These are phyloP conservation scores for Pseudozyma sp. DNA, from an alignment of 1,284 basidiomycete species.

Conservation along the genomic window DNA sequence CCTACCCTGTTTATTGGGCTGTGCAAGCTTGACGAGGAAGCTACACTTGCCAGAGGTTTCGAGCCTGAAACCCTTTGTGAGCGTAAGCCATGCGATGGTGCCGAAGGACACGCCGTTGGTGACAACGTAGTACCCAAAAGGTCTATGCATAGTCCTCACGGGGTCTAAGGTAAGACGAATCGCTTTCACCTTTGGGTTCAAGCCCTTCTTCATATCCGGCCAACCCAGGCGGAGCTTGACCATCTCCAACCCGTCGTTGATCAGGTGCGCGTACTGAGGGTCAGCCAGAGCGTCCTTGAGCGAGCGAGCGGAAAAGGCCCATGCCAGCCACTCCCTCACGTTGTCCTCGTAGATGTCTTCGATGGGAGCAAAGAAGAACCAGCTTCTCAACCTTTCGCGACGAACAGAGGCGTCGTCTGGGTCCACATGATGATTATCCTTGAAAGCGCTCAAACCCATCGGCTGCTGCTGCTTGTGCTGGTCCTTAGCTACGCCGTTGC, in stretches of 20 bases:
- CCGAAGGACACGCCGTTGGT: not conserved
- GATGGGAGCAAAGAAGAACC: slow-evolving; percentile 2
- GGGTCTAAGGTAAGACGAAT: not conserved
- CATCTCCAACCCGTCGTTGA: slow-evolving; percentile 4
- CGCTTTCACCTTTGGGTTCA: not conserved
- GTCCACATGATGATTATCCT: not conserved
- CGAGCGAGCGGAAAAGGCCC: slow-evolving; percentile 3
- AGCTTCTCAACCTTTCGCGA: not conserved
- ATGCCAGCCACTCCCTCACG: slow-evolving; percentile 3
- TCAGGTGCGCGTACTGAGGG: not conserved
- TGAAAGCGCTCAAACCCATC: not conserved
- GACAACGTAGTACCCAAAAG: slow-evolving; percentile 3
- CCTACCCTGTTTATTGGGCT: not conserved
- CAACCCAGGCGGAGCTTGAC: slow-evolving; percentile 5
- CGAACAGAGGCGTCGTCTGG: not conserved
- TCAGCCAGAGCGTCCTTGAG: not conserved
- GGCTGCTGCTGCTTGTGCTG: not conserved
- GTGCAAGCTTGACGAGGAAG: slow-evolving; percentile 30
- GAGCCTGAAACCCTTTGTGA: slow-evolving; percentile 15
- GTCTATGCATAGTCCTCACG: not conserved
- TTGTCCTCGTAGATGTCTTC: slow-evolving; percentile 4
- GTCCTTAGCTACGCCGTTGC: not conserved
- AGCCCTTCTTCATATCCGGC: slow-evolving; percentile 2
- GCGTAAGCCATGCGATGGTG: not conserved
- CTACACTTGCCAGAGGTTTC: slow-evolving; percentile 15